Conservation (phyloP, 176 grass and related monocot genomes). For the Musa beccarii region DNA sequence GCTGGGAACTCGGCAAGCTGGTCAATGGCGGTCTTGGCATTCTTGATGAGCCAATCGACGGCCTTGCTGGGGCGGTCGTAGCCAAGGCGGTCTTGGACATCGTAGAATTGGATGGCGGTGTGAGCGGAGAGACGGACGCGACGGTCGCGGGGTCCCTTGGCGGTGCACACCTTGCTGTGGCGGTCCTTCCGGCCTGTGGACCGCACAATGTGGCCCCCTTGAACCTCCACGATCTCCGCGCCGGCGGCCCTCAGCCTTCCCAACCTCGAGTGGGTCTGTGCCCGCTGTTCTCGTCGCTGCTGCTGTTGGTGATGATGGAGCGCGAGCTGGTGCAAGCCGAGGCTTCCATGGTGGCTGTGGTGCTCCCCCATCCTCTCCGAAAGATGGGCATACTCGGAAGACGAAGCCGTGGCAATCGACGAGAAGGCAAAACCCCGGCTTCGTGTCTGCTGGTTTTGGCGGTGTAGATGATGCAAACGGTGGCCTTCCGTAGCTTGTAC, state of each 20-base stretch:
- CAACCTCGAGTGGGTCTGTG: constrained; percentile 28
- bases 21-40: constrained; percentile 88
- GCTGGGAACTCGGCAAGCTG: constrained; percentile 57
- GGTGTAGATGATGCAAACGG: constrained; percentile 14
- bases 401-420: constrained; percentile 31
- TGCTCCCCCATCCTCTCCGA: constrained; percentile 53
- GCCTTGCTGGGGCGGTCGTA: constrained; percentile 97
- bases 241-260: constrained; percentile 37
- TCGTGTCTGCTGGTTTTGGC: background rate
- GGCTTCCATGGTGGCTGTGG: constrained; percentile 34
- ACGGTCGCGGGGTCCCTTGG: constrained; percentile 70
- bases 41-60: constrained; percentile 96
- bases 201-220: constrained; percentile 92
- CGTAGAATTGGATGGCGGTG: constrained; percentile 99
- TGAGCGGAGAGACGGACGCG: constrained; percentile 80
- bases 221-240: constrained; percentile 81
- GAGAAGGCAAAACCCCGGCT: constrained; percentile 31
- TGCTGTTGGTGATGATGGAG: constrained; percentile 43
- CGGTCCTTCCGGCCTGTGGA: constrained; percentile 92
- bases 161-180: constrained; percentile 95
- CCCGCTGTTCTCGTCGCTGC: constrained; percentile 41
- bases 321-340: constrained; percentile 45
- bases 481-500: constrained; percentile 13
- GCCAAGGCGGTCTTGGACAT: constrained; percentile 91
- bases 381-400: constrained; percentile 74